Percentiles rank a stretch among this genome's conserved stretches.
Evolutionary conservation across 1,139 yeast species (phyloP).

Genomic region (Zygotorulaspora mrakii): DNA sequence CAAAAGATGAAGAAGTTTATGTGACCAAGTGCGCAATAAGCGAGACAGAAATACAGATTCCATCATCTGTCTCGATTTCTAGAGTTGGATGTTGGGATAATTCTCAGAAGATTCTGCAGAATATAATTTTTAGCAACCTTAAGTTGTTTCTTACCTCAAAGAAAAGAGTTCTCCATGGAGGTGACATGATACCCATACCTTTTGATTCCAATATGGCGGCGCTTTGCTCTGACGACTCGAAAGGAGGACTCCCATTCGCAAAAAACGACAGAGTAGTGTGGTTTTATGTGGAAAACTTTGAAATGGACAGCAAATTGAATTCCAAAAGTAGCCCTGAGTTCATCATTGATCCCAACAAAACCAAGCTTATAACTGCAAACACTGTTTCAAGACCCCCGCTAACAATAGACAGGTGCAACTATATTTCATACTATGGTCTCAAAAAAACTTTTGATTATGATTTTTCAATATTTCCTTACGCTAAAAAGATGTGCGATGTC

Average conservation of each 20-base stretch:
- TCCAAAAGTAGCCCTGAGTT: constrained; percentile 33
- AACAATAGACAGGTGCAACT: constrained; percentile 35
- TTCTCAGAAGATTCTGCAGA: constrained; percentile 70
- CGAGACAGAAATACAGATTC: constrained; percentile 41
- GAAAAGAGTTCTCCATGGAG: constrained; percentile 54
- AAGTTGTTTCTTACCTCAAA: constrained; percentile 57
- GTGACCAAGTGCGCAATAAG: constrained; percentile 35
- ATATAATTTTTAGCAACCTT: constrained; percentile 59
- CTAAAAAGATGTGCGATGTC: constrained; percentile 50
- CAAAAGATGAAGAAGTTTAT: constrained; percentile 8
- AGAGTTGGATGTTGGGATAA: constrained; percentile 39
- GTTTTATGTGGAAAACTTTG: constrained; percentile 57
- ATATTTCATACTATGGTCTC: constrained; percentile 50
- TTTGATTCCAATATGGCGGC: constrained; percentile 55
- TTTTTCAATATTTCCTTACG: constrained; percentile 44
- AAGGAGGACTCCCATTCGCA: constrained; percentile 41
- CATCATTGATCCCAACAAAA: constrained; percentile 25
- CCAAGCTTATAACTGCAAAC: constrained; percentile 28
- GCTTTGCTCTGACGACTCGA: constrained; percentile 20
- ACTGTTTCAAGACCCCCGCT: constrained; percentile 19
- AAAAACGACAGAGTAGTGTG: constrained; percentile 77
- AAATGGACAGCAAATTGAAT: constrained; percentile 30
- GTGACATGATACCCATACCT: constrained; percentile 72
- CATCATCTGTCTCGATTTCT: constrained; percentile 27
- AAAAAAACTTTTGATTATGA: constrained; percentile 38